phyloP scores from a whole-genome alignment of 129 eudicot genomes.

The Artemisia tridentata region DNA sequence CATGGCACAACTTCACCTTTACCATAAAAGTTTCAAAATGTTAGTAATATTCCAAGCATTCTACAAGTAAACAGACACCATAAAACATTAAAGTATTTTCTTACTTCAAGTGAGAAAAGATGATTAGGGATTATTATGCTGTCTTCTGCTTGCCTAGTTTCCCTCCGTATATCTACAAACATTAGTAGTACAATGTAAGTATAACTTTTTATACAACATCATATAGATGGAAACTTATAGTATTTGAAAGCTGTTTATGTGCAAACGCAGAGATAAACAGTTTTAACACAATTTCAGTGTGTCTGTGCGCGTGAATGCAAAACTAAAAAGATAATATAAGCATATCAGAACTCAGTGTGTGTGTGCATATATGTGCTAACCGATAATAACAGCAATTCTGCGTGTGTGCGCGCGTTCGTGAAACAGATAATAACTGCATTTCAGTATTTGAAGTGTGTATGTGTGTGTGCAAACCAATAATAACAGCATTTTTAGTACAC shows the following conservation, averaged over 20 bases:
- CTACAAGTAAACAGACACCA: not conserved
- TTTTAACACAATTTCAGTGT: too few species aligned
- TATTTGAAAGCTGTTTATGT: too few species aligned
- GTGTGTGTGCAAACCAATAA: not conserved
- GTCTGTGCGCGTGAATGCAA: too few species aligned
- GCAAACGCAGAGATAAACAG: too few species aligned
- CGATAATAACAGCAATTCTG: not conserved
- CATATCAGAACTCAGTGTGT: not conserved
- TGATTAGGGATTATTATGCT: slow-evolving; percentile 47
- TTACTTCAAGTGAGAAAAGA: slow-evolving; percentile 85
- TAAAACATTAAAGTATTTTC: slow-evolving; percentile 14
- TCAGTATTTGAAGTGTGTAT: not conserved
- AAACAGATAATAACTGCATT: not conserved
- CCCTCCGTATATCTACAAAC: slow-evolving; percentile 69
- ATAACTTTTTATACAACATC: slow-evolving; percentile 1
- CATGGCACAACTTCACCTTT: slow-evolving; percentile 93
- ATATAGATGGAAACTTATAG: too few species aligned
- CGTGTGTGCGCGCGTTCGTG: slow-evolving; percentile 1
- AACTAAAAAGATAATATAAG: too few species aligned
- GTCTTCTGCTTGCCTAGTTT: slow-evolving; percentile 52
- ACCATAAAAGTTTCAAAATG: slow-evolving; percentile 7
- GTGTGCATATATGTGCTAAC: not conserved
- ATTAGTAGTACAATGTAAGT: slow-evolving; percentile 14
- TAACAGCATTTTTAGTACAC: too few species aligned
- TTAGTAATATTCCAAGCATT: slow-evolving; percentile 1